Conservation (phyloP, 2,329 filamentous ascomycete genomes). For the Aspergillus sclerotialis region DNA sequence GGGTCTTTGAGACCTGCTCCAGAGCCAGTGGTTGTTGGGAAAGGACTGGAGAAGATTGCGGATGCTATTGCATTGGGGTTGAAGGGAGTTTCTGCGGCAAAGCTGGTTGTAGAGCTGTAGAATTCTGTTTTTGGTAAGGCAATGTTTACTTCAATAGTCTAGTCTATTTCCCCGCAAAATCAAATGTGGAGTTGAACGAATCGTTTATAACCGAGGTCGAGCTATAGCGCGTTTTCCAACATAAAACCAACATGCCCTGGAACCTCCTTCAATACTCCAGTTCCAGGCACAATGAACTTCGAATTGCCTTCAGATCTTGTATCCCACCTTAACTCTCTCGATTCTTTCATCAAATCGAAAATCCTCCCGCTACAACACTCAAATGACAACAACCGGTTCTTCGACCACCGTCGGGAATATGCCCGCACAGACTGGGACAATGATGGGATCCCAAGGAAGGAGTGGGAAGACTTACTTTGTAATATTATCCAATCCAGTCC, state of each 20-base stretch:
- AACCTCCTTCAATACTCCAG: no score
- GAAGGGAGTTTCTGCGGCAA: conserved; percentile 38
- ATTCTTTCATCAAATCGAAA: conserved; percentile 49
- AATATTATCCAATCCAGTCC: neutral
- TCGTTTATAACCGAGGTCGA: neutral
- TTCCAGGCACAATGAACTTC: conserved; percentile 50
- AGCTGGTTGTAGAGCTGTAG: conserved; percentile 31
- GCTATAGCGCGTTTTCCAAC: no score
- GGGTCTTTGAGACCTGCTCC: conserved; percentile 34
- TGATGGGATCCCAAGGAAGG: conserved; percentile 48
- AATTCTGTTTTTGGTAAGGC: neutral
- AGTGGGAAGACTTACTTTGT: conserved; percentile 52
- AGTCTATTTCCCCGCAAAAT: neutral
- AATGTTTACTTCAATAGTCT: no score
- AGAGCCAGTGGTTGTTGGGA: conserved; percentile 31
- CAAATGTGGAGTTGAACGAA: neutral
- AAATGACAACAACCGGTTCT: conserved; percentile 57
- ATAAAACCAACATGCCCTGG: no score
- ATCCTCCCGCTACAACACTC: conserved; percentile 39
- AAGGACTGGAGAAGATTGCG: conserved; percentile 39
- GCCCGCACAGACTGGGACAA: conserved; percentile 56
- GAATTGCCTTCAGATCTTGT: conserved; percentile 47
- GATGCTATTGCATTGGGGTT: conserved; percentile 31
- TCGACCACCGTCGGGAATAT: conserved; percentile 58
- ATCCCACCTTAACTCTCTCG: conserved; percentile 44